Base-by-base conservation (phyloP, 2,329 filamentous ascomycete genomes). In the Ophidiomyces ophidiicola region DNA sequence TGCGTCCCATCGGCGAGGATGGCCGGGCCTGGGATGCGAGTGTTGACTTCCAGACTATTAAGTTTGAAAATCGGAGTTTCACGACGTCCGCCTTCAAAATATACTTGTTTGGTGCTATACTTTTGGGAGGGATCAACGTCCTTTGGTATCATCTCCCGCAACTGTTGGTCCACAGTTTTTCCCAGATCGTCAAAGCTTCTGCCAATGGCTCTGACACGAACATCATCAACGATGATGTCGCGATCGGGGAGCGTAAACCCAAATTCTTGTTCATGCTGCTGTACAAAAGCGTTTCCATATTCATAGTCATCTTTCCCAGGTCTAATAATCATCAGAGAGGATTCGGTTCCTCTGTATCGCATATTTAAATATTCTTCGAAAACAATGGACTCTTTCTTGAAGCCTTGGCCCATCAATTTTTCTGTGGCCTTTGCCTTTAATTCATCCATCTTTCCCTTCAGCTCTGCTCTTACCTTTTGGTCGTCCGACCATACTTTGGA, bases 331-430 rank as follows among this genome's bases (percentile, higher is more conserved):
- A 94, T 94, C 29, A 94, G 69, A 1, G 86, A 83, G 5, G 85
- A 92, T 55, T 94, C 86, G 0, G 86, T 94, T 7, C 86, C 86
- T 24, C 84, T 75, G 53, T 94, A 94, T 42, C 87, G 71, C 79
- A 94, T 86, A 56, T 94, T 94, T 41, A 96, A 73, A 53, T 94
- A 94, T 55, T 93, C 82, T 56, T 94, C 86, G 52, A 88, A 93
- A 0, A 78, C 70, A 17, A 94, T 82, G 21, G 83, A 76, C 4
- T 72, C 63, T 30, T 82, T 74, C 1, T 70, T 66, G 53, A 94
- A 94, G 0, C 86, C 87, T 59, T 94, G 87, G 2, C 81, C 78
- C 15, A 68, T 66, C 3, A 94, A 64, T 0, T 76, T 74, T 12
- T 68, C 63, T 0, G 67, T 71, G 0, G 84, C 87, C 53, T 80